Percentiles rank a stretch among this genome's conserved stretches.
phyloP scores from a whole-genome alignment of 164 flowering plant genomes.

The Tinospora cordifolia region DNA sequence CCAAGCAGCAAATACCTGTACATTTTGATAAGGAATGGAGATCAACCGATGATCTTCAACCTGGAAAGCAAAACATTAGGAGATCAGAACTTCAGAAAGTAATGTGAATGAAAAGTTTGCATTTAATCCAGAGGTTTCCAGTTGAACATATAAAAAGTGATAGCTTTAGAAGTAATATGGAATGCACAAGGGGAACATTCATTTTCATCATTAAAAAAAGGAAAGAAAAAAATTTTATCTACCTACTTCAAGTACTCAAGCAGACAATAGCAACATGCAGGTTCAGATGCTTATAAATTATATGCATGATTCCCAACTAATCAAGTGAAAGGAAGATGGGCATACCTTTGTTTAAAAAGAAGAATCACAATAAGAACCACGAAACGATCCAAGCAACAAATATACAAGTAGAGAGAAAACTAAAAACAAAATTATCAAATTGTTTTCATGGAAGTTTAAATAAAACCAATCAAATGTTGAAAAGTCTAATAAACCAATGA shows the following conservation, averaged over 20 bases:
- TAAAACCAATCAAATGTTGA: not conserved
- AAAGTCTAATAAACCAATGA: not conserved
- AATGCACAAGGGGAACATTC: not conserved
- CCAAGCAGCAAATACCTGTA: constrained; percentile 47
- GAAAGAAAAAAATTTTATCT: not conserved
- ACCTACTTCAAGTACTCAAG: not conserved
- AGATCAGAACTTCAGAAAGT: constrained; percentile 11
- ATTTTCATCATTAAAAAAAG: not conserved
- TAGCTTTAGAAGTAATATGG: not conserved
- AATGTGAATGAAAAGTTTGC: not conserved
- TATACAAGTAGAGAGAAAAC: not conserved
- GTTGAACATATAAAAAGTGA: not conserved
- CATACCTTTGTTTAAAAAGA: not conserved
- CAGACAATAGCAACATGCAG: not conserved
- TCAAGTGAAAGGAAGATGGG: not conserved
- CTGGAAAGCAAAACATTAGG: constrained; percentile 31
- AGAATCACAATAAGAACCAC: not conserved
- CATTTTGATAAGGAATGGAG: constrained; percentile 66
- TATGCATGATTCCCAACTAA: not conserved
- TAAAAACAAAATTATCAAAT: not conserved
- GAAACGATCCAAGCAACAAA: not conserved
- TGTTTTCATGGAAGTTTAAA: not conserved
- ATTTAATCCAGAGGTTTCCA: not conserved
- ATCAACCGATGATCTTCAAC: constrained; percentile 78
- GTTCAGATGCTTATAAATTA: not conserved